Evolutionary conservation across 495 filamentous ascomycete species (phyloP), one percentile per base, ranked within the genome.

Genomic region (Mytilinidion resinicola): DNA sequence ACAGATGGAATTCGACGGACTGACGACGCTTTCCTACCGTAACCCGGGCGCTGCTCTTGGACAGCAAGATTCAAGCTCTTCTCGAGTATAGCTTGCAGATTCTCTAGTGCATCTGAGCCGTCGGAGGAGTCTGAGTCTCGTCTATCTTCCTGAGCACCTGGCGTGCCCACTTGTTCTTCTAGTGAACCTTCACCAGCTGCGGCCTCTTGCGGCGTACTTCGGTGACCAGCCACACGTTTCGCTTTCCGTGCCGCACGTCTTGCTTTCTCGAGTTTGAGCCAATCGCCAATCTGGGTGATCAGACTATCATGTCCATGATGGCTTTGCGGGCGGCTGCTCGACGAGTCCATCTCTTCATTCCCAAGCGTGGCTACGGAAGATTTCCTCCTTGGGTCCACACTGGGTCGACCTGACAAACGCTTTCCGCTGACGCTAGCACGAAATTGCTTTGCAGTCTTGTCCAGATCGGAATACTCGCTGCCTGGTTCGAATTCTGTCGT

Each of bases 201-300:
- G 55, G 48, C 20, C 25, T 51, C 46, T 38, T 46, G 44, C 14
- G 51, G 62, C 41, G 37, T 61, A 4, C 12, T 4, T 12, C 17
- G 39, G 39, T 8, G 39, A 4, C 17, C 9, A 61, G 14, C 69
- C 72, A 44, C 62, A 39, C 43, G 57, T 55, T 72, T 75, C 9
- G 74, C 68, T 63, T 78, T 81, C 52, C 76, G 76, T 17, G 72
- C 70, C 51, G 77, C 77, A 63, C 77, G 82, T 69, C 85, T 89
- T 30, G 74, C 68, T 70, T 86, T 88, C 69, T 95, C 89, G 42
- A 81, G 78, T 53, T 89, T 79, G 41, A 96, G 76, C 91, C 91
- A 96, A 56, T 85, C 82, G 19, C 78, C 75, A 20, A 96, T 83
- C 67, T 92, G 88, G 42, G 80, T 76, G 39, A 92, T 68, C 6